A percentile compares a stretch with the other conserved stretches of the same genome.
Conservation (phyloP, 192 early-diverging fungal genomes). For the Rhizoclosmatium sp. region DNA sequence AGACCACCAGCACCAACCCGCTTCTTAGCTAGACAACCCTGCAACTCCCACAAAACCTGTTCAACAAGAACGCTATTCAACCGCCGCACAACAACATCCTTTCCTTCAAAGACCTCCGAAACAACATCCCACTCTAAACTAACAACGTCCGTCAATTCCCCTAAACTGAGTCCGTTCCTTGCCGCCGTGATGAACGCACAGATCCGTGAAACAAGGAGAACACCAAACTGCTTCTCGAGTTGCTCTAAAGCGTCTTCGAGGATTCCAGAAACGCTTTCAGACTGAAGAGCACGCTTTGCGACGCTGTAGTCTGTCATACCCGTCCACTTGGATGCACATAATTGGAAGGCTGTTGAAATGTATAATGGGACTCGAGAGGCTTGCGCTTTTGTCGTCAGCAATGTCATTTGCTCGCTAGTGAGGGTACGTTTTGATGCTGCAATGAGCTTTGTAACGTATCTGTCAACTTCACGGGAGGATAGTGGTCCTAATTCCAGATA, state of each 20-base stretch:
- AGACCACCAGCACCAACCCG: conserved; percentile 14
- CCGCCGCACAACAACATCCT: conserved; percentile 18
- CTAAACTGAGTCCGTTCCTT: conserved; percentile 28
- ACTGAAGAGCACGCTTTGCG: not conserved
- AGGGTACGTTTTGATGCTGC: not conserved
- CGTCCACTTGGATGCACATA: conserved; percentile 30
- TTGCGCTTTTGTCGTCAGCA: conserved; percentile 20
- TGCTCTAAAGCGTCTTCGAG: conserved; percentile 33
- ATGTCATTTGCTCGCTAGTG: conserved; percentile 13
- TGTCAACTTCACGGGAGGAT: not conserved
- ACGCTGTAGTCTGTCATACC: not conserved
- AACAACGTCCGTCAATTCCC: conserved; percentile 41
- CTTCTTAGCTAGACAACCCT: not conserved
- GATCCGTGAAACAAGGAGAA: conserved; percentile 21
- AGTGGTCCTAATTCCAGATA: conserved; percentile 33
- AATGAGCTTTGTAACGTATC: not conserved
- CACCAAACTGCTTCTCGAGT: conserved; percentile 28
- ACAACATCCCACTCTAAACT: conserved; percentile 34
- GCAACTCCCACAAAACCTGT: conserved; percentile 25
- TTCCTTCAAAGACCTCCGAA: conserved; percentile 9
- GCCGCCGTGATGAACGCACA: conserved; percentile 32
- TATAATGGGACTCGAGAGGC: conserved; percentile 36
- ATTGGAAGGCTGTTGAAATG: conserved; percentile 16
- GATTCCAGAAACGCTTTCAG: conserved; percentile 27
- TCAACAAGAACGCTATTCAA: conserved; percentile 13